Evolutionary conservation across 169 alveolate genomes (phyloP).

Genomic region (Cryptosporidium xiaoi): DNA sequence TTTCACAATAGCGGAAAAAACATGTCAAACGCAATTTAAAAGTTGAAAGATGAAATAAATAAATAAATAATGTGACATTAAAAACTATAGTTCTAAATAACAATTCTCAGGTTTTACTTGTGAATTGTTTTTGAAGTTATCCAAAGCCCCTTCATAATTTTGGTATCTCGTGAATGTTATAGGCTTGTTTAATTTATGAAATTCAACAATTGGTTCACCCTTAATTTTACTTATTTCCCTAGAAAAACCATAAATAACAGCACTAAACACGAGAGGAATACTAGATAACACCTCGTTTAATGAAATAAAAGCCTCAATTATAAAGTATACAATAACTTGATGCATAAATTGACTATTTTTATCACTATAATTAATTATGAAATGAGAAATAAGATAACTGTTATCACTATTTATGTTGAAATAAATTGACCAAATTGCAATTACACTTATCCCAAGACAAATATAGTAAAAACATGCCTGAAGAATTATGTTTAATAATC

Average conservation of each 20-base stretch:
- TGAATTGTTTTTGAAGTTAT: neutral
- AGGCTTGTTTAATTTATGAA: constrained; percentile 7
- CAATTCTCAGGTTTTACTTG: constrained; percentile 2
- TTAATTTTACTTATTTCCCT: constrained; percentile 39
- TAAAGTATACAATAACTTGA: constrained; percentile 10
- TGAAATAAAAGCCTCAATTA: constrained; percentile 36
- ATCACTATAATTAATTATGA: neutral
- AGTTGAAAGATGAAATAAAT: too few relatives aligned
- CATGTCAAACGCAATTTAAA: too few relatives aligned
- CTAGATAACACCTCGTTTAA: constrained; percentile 17
- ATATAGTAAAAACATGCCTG: constrained; percentile 30
- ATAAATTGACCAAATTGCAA: neutral
- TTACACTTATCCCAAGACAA: constrained; percentile 15
- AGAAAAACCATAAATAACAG: constrained; percentile 12
- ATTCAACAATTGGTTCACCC: constrained; percentile 50
- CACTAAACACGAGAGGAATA: constrained; percentile 27
- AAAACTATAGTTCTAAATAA: neutral
- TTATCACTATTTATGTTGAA: neutral
- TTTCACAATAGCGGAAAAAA: too few relatives aligned
- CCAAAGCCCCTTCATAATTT: constrained; percentile 42
- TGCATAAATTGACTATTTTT: neutral
- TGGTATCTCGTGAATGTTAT: constrained; percentile 19
- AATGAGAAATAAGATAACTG: neutral
- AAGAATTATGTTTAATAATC: constrained; percentile 1
- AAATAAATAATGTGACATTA: neutral